These are phyloP conservation scores for Leccinum fuscescens DNA, from an alignment of 1,284 basidiomycete genomes.

Conservation along the genomic window DNA sequence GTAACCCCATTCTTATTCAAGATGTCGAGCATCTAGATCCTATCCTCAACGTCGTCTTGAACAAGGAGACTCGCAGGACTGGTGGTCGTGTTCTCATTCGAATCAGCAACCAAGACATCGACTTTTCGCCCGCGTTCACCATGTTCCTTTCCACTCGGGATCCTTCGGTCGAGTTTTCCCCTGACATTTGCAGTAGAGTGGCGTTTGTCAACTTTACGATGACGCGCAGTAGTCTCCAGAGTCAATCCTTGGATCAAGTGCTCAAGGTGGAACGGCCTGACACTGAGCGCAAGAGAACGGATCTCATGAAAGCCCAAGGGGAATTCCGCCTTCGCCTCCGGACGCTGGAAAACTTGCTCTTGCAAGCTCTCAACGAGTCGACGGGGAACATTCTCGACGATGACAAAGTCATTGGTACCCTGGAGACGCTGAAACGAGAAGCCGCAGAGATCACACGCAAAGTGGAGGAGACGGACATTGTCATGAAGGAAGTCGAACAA, in stretches of 20 bases:
- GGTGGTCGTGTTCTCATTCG: conserved; percentile 98
- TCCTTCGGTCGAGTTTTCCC: conserved; percentile 96
- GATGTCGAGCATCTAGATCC: conserved; percentile 98
- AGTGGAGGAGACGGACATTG: conserved; percentile 95
- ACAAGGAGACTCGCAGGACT: conserved; percentile 92
- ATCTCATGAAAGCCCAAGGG: conserved; percentile 97
- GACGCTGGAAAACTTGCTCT: conserved; percentile 89
- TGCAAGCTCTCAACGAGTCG: conserved; percentile 97
- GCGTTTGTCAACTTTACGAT: conserved; percentile 99
- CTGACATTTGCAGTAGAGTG: conserved; percentile 97
- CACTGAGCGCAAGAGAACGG: conserved; percentile 95
- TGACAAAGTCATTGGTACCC: conserved; percentile 97
- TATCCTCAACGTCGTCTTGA: conserved; percentile 95
- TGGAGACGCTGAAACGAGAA: conserved; percentile 96
- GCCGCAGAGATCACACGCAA: conserved; percentile 95
- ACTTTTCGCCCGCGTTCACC: conserved; percentile 98
- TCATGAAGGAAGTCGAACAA: conserved; percentile 95
- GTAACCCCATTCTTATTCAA: conserved; percentile 95
- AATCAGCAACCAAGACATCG: conserved; percentile 98
- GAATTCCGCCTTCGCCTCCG: conserved; percentile 94
- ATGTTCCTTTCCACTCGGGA: conserved; percentile 99
- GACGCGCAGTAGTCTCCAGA: conserved; percentile 97
- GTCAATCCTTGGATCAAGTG: conserved; percentile 96
- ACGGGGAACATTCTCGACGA: conserved; percentile 97
- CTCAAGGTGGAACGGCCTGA: conserved; percentile 96